Evolutionary conservation across 192 early-diverging fungal genomes (phyloP), one percentile per base, ranked within the genome.

Genomic region (Entophlyctis luteolus): DNA sequence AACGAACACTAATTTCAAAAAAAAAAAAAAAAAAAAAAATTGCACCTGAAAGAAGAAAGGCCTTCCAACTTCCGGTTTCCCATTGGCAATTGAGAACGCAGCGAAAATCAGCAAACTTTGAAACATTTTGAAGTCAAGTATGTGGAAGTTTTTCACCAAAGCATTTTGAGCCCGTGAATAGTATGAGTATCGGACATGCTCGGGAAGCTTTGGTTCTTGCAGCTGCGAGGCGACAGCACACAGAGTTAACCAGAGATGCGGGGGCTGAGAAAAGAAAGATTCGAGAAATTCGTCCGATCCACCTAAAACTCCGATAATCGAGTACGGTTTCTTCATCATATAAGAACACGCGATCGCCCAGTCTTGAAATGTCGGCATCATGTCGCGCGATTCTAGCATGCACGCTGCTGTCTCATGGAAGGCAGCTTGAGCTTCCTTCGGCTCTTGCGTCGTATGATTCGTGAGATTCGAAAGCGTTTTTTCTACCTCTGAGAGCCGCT

Each of bases 281-380:
- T 63, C 5, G 28, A 63, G 45, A 27, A 63, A 47, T 16, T 27
- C n/a, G n/a, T n/a, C 22, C 12, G 34, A 20, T 22, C 20, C 20
- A 47, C 50, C 46, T 5, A 63, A 14, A 1, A 57, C 18, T 16
- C 31, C 55, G 14, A 25, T 35, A n/a, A 57, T 16, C 16, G 55
- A 57, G 14, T 57, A 31, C 16, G 31, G 23, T 16, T 31, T 57
- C 16, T 20, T 57, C 20, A 35, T 28, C 31, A 50, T 4, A 25
- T 63, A 63, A 4, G 20, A 20, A 25, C 35, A 63, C 18, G 50
- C 62, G 12, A 63, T 16, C 10, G 48, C 45, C 45, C 47, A 63
- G 32, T 63, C 62, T 32, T n/a, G 18, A 32, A 63, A 50, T 28
- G 48, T 49, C n/a, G 62, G 62, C 62, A 63, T 63, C 45, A 63